Evolutionary conservation across 148 eudicot genomes (phyloP).

Genomic region (Beta vulgaris): DNA sequence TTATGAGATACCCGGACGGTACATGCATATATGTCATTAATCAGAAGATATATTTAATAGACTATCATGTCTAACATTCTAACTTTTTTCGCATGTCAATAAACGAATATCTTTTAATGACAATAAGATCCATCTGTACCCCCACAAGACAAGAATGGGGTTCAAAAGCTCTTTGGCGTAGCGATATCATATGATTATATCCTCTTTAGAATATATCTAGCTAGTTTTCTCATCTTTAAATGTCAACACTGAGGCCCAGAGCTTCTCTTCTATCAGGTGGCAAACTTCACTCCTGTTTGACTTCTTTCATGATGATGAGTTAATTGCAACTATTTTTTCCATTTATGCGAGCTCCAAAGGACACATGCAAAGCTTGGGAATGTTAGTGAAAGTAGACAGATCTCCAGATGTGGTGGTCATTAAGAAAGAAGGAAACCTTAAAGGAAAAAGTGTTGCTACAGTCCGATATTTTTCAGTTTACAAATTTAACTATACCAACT

Average conservation of each 20-base stretch:
- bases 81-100: background rate
- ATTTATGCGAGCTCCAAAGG: background rate
- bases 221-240: background rate
- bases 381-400: background rate
- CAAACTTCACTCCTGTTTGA: background rate
- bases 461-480: background rate
- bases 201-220: background rate
- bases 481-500: background rate
- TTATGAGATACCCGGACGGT: too few species aligned
- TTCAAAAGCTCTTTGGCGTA: background rate
- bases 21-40: too few species aligned
- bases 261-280: background rate
- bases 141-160: background rate
- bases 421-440: background rate
- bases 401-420: background rate
- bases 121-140: background rate
- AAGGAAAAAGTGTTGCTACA: background rate
- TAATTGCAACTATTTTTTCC: background rate
- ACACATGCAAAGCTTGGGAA: background rate
- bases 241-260: background rate
- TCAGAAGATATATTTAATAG: too few species aligned
- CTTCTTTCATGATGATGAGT: background rate
- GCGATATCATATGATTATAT: background rate
- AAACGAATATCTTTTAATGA: background rate
- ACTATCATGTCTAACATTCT: background rate